Evolutionary conservation across 768 basidiomycete species (phyloP), one percentile per base, ranked within the genome.

Genomic region (Glaciozyma antarctica): DNA sequence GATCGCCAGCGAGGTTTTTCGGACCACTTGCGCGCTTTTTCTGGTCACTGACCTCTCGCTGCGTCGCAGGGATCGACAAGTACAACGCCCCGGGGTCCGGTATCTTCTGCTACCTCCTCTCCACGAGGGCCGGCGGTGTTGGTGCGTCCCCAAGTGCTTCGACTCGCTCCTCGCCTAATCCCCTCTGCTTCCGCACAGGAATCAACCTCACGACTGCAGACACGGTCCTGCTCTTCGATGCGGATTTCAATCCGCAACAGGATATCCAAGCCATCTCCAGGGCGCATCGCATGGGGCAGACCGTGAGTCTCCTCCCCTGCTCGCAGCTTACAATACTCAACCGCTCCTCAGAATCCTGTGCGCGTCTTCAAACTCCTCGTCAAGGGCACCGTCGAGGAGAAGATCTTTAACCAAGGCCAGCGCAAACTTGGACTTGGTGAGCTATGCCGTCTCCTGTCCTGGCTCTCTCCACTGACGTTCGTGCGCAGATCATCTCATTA

Each of bases 231-330:
- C 86, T 91, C 73, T 70, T 85, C 85, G 90, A 94, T 93, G 79
- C 92, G 9, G 95, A 99, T 78, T 99, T 92, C 77, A 99, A 99
- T 73, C 94, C 94, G n/a, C 91, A 95, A 77, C 88, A 73, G 88
- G 81, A 64, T n/a, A 60, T 66, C 5, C 72, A 97, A 88, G 67
- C 95, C 43, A 97, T 99, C 64, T 86, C 93, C 26, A 85, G 95
- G 58, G 85, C 91, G 30, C 90, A 98, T 79, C 84, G 95, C 61
- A 98, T 86, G 74, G 95, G 95, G 2, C 95, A 98, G 77, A 83
- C 84, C 77, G 92, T 91, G 63, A 80, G 94, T 52, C 91, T 94
- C 94, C 22, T 22, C 0, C 48, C 7, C 8, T 2, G 24, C 51
- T 41, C 13, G 2, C 17, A 21, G 41, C 41, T 22, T 5, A n/a